Conservation (phyloP, 139 green algal species). For the Pedinophyceae sp. region DNA sequence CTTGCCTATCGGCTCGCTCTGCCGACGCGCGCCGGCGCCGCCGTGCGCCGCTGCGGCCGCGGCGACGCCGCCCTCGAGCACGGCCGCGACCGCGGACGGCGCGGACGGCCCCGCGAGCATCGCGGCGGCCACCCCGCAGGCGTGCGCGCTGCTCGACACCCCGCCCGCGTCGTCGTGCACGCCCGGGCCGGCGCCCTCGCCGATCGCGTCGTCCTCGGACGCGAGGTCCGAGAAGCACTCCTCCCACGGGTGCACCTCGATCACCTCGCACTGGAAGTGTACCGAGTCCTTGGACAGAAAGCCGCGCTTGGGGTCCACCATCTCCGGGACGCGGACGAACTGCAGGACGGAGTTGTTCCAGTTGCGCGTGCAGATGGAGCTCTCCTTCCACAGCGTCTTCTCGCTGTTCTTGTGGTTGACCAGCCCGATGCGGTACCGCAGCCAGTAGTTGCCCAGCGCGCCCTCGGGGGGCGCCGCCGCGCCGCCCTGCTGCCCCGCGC, state of each 20-base stretch:
- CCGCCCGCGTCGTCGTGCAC: too few species aligned
- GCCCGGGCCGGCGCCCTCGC: too few species aligned
- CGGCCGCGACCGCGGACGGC: slow-evolving; percentile 7
- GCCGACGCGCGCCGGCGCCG: too few species aligned
- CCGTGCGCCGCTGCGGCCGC: background rate
- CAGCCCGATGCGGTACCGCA: slow-evolving; percentile 45
- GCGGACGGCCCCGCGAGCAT: too few species aligned
- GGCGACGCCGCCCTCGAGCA: background rate
- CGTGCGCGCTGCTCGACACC: background rate
- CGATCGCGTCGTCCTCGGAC: slow-evolving; percentile 18
- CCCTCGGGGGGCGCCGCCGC: slow-evolving; percentile 1
- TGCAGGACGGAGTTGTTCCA: slow-evolving; percentile 63
- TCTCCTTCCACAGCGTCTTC: slow-evolving; percentile 40
- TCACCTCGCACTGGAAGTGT: slow-evolving; percentile 35
- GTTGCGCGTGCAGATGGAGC: slow-evolving; percentile 42
- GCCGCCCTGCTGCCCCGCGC: background rate
- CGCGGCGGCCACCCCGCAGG: slow-evolving; percentile 3
- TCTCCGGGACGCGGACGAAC: slow-evolving; percentile 32
- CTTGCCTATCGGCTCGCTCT: too few species aligned
- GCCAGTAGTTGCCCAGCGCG: slow-evolving; percentile 40
- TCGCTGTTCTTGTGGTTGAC: slow-evolving; percentile 37
- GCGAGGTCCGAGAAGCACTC: slow-evolving; percentile 28
- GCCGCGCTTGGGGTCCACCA: slow-evolving; percentile 28
- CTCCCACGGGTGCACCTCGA: slow-evolving; percentile 46
- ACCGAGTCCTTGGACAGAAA: slow-evolving; percentile 28